phyloP scores from a whole-genome alignment of 176 grass and related monocot genomes.

The Saccharum spontaneum region DNA sequence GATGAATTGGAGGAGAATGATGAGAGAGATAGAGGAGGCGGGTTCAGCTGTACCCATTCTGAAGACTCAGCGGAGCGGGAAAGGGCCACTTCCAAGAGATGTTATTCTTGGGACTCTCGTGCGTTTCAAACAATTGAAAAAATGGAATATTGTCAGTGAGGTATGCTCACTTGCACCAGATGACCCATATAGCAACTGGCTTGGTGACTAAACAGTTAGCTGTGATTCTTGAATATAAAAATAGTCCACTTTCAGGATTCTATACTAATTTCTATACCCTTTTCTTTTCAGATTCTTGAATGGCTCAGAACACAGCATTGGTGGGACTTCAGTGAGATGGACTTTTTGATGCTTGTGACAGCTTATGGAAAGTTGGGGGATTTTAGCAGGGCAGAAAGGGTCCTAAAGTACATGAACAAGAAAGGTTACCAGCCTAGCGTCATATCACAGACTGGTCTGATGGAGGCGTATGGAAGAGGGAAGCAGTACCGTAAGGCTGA shows the following conservation, averaged over 20 bases:
- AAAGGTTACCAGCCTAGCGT: constrained; percentile 76
- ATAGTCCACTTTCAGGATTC: not conserved
- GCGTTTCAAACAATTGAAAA: constrained; percentile 92
- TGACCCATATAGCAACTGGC: constrained; percentile 1
- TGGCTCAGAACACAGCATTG: constrained; percentile 93
- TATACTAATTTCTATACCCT: not conserved
- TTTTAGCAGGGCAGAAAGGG: constrained; percentile 76
- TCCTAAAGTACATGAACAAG: constrained; percentile 81
- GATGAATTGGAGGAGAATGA: constrained; percentile 86
- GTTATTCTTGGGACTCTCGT: constrained; percentile 76
- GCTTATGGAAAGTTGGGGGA: constrained; percentile 85
- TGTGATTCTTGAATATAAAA: not conserved
- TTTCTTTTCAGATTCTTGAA: constrained; percentile 77
- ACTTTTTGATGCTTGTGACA: constrained; percentile 90
- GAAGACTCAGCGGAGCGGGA: constrained; percentile 50
- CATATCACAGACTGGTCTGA: constrained; percentile 89
- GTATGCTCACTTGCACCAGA: constrained; percentile 40
- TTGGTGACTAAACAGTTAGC: constrained; percentile 14
- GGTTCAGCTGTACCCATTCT: constrained; percentile 70
- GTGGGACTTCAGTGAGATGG: constrained; percentile 96
- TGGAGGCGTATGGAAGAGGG: constrained; percentile 90
- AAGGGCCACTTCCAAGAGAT: constrained; percentile 57
- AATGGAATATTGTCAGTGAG: constrained; percentile 89
- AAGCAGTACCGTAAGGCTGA: constrained; percentile 83
- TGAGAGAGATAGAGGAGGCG: constrained; percentile 74